Evolutionary conservation across 345 rosid genomes (phyloP).

Genomic region (Hypericum androsaemum): DNA sequence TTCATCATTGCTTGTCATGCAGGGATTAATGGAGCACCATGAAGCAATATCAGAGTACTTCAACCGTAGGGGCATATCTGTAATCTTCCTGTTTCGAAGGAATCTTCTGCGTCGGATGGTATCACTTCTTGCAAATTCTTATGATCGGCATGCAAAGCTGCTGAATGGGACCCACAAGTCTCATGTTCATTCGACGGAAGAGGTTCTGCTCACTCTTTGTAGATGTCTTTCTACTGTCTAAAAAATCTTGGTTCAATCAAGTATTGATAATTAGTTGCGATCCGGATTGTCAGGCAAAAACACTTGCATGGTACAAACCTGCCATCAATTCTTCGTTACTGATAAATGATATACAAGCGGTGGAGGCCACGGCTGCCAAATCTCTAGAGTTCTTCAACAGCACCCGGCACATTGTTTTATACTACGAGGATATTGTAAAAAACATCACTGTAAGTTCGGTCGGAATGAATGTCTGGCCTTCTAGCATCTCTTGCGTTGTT

Average conservation of each 20-base stretch:
- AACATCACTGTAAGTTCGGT: conserved; percentile 38
- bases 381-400: conserved; percentile 57
- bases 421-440: conserved; percentile 72
- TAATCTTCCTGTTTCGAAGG: conserved; percentile 68
- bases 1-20: neutral
- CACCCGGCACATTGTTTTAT: conserved; percentile 65
- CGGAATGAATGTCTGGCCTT: no score
- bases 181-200: conserved; percentile 83
- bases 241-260: conserved; percentile 6
- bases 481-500: no score
- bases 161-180: conserved; percentile 94
- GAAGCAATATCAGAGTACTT: conserved; percentile 60
- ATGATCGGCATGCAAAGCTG: conserved; percentile 73
- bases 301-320: conserved; percentile 75
- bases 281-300: conserved; percentile 45
- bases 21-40: conserved; percentile 79
- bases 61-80: conserved; percentile 65
- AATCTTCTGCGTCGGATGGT: conserved; percentile 79
- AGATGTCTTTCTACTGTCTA: neutral
- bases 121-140: conserved; percentile 73
- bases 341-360: conserved; percentile 48
- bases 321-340: conserved; percentile 53
- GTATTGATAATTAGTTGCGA: conserved; percentile 1
- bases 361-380: conserved; percentile 44
- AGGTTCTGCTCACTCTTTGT: conserved; percentile 34